A percentile compares a stretch with the other conserved stretches of the same genome.
Conservation (phyloP, 129 eudicot genomes). For the Arctium minus region DNA sequence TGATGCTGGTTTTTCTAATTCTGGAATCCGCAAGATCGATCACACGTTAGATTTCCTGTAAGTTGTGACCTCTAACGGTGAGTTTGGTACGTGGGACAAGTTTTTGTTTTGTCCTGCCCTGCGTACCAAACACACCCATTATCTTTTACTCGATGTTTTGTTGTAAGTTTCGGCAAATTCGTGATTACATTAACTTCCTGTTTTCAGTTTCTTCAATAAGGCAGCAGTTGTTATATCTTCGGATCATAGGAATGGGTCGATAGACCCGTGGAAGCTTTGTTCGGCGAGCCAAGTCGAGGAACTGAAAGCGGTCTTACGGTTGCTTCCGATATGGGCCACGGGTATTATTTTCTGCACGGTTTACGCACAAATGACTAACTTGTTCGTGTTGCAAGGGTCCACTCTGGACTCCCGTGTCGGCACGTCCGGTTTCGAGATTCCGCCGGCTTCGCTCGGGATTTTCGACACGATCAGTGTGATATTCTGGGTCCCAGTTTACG, state of each 20-base stretch:
- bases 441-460: slow-evolving; percentile 50
- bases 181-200: neutral
- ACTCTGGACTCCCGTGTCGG: slow-evolving; percentile 47
- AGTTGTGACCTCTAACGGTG: neutral
- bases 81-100: too few species aligned
- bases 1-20: slow-evolving; percentile 32
- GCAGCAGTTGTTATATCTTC: slow-evolving; percentile 53
- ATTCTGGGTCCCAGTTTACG: slow-evolving; percentile 69
- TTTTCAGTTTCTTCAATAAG: slow-evolving; percentile 65
- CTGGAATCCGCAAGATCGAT: slow-evolving; percentile 49
- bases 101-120: too few species aligned
- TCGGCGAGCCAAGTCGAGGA: slow-evolving; percentile 76
- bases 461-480: slow-evolving; percentile 60
- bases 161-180: neutral
- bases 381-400: slow-evolving; percentile 52
- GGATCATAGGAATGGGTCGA: slow-evolving; percentile 32
- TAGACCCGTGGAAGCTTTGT: slow-evolving; percentile 68
- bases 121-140: neutral
- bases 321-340: slow-evolving; percentile 71
- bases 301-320: slow-evolving; percentile 54
- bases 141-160: neutral
- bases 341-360: slow-evolving; percentile 55
- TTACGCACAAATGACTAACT: slow-evolving; percentile 53
- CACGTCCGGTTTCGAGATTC: slow-evolving; percentile 40
- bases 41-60: slow-evolving; percentile 58